A percentile compares a stretch with the other conserved stretches of the same genome.
Conservation (phyloP, 768 basidiomycete genomes). For the Mycena olivaceomarginata region DNA sequence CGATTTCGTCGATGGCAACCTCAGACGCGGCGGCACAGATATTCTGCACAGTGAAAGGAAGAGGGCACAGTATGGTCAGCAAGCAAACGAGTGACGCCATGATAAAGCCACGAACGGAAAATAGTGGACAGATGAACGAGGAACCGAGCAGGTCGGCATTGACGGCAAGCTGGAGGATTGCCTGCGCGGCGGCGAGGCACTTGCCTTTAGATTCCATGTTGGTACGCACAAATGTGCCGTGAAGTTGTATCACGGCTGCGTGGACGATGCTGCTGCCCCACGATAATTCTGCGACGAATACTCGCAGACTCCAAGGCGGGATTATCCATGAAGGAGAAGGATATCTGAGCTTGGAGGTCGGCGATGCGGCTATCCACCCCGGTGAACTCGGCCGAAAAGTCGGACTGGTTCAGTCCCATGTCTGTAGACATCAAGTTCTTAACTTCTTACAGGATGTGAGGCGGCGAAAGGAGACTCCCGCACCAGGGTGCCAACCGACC, state of each 20-base stretch:
- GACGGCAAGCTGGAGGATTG: slow-evolving; percentile 10
- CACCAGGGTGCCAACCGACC: slow-evolving; percentile 28
- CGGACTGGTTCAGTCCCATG: background rate
- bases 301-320: no score
- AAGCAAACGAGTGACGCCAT: background rate
- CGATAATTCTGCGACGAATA: slow-evolving; percentile 3
- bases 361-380: slow-evolving; percentile 13
- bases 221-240: slow-evolving; percentile 20
- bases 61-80: background rate
- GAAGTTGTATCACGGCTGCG: slow-evolving; percentile 40
- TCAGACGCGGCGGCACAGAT: background rate
- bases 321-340: no score
- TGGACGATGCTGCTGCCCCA: slow-evolving; percentile 37
- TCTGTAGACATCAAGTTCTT: slow-evolving; percentile 7
- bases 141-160: background rate
- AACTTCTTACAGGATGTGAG: background rate
- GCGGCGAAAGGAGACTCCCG: background rate
- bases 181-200: slow-evolving; percentile 29
- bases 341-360: no score
- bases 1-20: background rate
- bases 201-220: slow-evolving; percentile 24
- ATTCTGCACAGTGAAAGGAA: background rate
- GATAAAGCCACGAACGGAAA: background rate
- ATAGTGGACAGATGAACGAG: background rate
- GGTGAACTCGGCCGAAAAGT: slow-evolving; percentile 6